phyloP scores from a whole-genome alignment of 1,284 basidiomycete species.

The Austropuccinia psidii region DNA sequence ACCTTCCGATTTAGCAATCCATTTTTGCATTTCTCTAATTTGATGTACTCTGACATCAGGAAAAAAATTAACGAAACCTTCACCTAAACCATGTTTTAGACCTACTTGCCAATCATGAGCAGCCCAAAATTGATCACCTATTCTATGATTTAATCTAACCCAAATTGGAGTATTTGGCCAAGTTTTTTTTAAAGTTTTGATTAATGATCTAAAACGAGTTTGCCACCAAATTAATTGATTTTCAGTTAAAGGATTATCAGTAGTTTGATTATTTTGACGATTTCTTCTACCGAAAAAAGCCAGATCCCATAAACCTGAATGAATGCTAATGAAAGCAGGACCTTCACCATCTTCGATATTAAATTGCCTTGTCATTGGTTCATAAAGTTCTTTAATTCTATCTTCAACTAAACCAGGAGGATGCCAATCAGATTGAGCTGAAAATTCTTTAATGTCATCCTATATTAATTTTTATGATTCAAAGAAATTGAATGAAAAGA shows the following conservation, averaged over 20 bases:
- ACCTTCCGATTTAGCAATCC: conserved; percentile 39
- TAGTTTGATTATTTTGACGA: conserved; percentile 38
- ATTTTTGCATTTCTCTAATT: conserved; percentile 42
- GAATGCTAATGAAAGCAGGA: conserved; percentile 42
- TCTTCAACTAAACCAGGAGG: conserved; percentile 43
- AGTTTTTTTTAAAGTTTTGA: conserved; percentile 39
- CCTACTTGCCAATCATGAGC: conserved; percentile 30
- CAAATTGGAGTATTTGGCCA: conserved; percentile 42
- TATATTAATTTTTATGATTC: background rate
- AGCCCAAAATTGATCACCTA: conserved; percentile 39
- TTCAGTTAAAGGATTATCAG: conserved; percentile 41
- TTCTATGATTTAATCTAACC: conserved; percentile 41
- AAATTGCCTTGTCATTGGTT: conserved; percentile 40
- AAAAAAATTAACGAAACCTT: conserved; percentile 43
- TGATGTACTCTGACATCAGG: conserved; percentile 42
- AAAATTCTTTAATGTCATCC: conserved; percentile 44
- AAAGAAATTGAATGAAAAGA: background rate
- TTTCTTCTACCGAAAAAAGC: conserved; percentile 44
- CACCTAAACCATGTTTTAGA: conserved; percentile 29
- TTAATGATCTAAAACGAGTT: conserved; percentile 37
- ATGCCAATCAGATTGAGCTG: conserved; percentile 42
- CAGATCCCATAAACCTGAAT: conserved; percentile 45
- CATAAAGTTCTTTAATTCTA: conserved; percentile 42
- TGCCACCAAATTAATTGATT: conserved; percentile 43
- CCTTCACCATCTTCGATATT: conserved; percentile 35